These are phyloP conservation scores for Fusarium austroafricanum DNA, from an alignment of 2,329 filamentous ascomycete genomes.

Conservation along the genomic window DNA sequence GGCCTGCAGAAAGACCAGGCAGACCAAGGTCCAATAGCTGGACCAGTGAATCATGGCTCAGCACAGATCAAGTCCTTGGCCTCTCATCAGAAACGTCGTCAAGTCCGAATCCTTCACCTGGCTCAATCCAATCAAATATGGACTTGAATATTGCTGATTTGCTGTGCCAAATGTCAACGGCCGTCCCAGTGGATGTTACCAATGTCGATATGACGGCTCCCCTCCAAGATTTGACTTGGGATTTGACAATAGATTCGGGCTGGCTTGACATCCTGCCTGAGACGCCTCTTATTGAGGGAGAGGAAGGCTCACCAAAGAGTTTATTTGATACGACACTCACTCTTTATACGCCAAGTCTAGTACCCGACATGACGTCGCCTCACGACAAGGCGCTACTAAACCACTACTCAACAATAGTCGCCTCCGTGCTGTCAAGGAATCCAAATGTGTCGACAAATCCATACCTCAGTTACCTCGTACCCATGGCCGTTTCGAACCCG, in stretches of 20 bases:
- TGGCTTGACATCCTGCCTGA: slow-evolving; percentile 5
- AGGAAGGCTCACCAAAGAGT: not conserved
- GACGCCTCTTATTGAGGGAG: not conserved
- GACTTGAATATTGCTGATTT: slow-evolving; percentile 4
- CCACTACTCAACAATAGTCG: slow-evolving; percentile 9
- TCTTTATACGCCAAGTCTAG: not conserved
- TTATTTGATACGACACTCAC: not conserved
- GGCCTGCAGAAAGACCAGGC: not conserved
- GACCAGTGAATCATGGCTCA: slow-evolving; percentile 6
- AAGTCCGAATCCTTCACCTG: not conserved
- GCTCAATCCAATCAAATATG: not conserved
- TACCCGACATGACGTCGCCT: slow-evolving; percentile 7
- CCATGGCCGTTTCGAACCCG: slow-evolving; percentile 1
- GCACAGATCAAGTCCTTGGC: slow-evolving; percentile 6
- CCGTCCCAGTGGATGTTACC: not conserved
- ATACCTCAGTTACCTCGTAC: slow-evolving; percentile 5
- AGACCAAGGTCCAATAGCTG: not conserved
- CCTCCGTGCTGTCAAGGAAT: not conserved
- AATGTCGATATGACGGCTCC: not conserved
- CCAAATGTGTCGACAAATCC: slow-evolving; percentile 1
- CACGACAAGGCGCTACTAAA: slow-evolving; percentile 5
- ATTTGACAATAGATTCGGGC: not conserved
- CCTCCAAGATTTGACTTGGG: not conserved
- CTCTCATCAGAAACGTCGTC: not conserved
- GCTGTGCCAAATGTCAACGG: slow-evolving; percentile 4